Conservation (phyloP, 306 rosid genomes). For the Glycine latifolia region DNA sequence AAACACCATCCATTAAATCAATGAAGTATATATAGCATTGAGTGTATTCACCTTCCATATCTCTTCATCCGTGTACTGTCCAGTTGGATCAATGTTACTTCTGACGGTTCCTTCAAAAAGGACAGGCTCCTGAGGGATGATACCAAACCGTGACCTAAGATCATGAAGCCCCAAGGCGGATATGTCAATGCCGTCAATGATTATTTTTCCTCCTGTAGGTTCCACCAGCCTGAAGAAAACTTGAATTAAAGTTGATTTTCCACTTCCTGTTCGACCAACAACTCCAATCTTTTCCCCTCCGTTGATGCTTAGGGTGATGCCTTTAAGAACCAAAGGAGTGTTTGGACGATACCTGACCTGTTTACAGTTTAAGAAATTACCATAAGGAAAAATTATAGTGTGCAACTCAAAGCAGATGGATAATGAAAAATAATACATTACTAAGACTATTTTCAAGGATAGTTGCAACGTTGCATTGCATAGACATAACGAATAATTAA, state of each 20-base stretch:
- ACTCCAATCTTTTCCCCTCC: constrained; percentile 96
- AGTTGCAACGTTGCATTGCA: neutral
- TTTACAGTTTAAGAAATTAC: constrained; percentile 19
- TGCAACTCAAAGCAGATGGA: neutral
- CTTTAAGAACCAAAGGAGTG: constrained; percentile 93
- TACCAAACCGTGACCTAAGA: constrained; percentile 89
- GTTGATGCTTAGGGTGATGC: constrained; percentile 74
- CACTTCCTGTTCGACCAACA: constrained; percentile 96
- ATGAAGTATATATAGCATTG: too few species aligned
- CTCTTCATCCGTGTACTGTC: constrained; percentile 77
- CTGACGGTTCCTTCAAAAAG: constrained; percentile 97
- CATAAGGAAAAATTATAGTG: neutral
- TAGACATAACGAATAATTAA: neutral
- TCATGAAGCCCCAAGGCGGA: constrained; percentile 84
- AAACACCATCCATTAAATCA: neutral
- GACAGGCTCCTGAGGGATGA: constrained; percentile 98
- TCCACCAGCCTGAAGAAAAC: constrained; percentile 96
- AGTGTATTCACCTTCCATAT: constrained; percentile 81
- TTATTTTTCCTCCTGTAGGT: constrained; percentile 86
- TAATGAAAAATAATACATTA: neutral
- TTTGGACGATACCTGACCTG: constrained; percentile 92
- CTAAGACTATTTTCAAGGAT: neutral
- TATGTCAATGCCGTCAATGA: constrained; percentile 85
- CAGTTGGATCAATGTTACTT: constrained; percentile 86
- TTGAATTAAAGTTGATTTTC: constrained; percentile 93